Conservation (phyloP, 2,329 filamentous ascomycete genomes). For the Hyphodiscus sp. region DNA sequence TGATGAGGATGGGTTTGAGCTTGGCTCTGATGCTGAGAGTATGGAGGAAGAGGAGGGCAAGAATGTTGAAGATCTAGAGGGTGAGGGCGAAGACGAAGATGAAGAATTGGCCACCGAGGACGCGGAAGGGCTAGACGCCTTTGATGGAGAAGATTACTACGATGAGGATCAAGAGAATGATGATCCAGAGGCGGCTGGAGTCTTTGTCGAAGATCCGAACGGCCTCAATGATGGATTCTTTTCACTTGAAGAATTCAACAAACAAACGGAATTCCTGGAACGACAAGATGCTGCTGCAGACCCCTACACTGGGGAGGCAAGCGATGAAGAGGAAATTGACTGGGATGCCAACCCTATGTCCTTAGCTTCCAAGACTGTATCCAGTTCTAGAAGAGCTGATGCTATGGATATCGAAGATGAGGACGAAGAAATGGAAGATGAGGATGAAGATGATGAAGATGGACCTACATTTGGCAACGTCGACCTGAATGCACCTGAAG, state of each 20-base stretch:
- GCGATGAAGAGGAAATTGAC: slow-evolving; percentile 81
- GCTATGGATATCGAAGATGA: slow-evolving; percentile 32
- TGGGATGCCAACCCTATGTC: slow-evolving; percentile 75
- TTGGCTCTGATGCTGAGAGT: slow-evolving; percentile 28
- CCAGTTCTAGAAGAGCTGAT: slow-evolving; percentile 28
- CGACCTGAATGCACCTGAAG: slow-evolving; percentile 66
- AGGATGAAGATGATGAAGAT: slow-evolving; percentile 51
- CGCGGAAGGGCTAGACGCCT: slow-evolving; percentile 30
- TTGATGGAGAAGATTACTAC: slow-evolving; percentile 28
- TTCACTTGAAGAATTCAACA: slow-evolving; percentile 96
- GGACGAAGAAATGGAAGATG: slow-evolving; percentile 48
- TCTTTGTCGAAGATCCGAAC: slow-evolving; percentile 65
- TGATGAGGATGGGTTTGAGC: slow-evolving; percentile 36
- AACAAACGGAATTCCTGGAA: slow-evolving; percentile 83
- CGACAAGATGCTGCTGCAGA: slow-evolving; percentile 75
- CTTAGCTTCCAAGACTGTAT: slow-evolving; percentile 24
- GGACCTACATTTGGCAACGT: slow-evolving; percentile 81
- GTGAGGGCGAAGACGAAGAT: slow-evolving; percentile 30
- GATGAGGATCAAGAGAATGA: slow-evolving; percentile 42
- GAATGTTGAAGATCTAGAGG: slow-evolving; percentile 30
- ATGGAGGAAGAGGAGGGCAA: slow-evolving; percentile 30
- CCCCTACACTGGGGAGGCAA: slow-evolving; percentile 64
- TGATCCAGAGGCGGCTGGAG: slow-evolving; percentile 43
- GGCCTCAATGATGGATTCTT: slow-evolving; percentile 97
- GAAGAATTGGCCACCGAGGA: slow-evolving; percentile 30